Conservation (phyloP, 345 rosid species). For the Bretschneidera sinensis region DNA sequence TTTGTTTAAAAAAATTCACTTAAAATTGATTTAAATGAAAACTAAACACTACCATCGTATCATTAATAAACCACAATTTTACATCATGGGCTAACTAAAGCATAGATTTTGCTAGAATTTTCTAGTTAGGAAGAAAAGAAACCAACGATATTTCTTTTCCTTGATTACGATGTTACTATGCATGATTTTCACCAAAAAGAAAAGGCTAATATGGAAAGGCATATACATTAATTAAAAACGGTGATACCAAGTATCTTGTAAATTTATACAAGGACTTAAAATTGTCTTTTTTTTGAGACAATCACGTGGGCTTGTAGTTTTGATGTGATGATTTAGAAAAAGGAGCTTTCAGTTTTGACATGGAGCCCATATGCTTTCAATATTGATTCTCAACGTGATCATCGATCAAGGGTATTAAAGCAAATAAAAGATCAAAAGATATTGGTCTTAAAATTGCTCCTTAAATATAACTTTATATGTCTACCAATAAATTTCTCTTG, state of each 20-base stretch:
- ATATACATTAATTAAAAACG: slow-evolving; percentile 1
- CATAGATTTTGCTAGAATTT: slow-evolving; percentile 4
- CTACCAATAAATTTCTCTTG: neutral
- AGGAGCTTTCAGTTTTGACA: slow-evolving; percentile 9
- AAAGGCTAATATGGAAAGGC: slow-evolving; percentile 26
- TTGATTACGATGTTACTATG: slow-evolving; percentile 25
- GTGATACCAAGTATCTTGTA: no score
- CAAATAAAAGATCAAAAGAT: slow-evolving; percentile 9
- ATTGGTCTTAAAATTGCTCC: no score
- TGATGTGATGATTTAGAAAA: slow-evolving; percentile 10
- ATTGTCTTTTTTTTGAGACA: slow-evolving; percentile 26
- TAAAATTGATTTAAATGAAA: no score
- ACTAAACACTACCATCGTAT: no score
- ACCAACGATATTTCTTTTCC: slow-evolving; percentile 15
- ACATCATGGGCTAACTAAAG: no score
- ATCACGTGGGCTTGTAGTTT: slow-evolving; percentile 33
- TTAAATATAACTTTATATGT: no score
- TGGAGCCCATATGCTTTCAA: neutral
- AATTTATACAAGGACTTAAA: no score
- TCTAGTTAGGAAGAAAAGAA: slow-evolving; percentile 3
- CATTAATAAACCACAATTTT: no score
- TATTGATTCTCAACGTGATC: slow-evolving; percentile 12
- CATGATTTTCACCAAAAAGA: slow-evolving; percentile 20
- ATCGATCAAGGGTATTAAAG: slow-evolving; percentile 16
- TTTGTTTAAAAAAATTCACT: no score